Conservation (phyloP, 805 yeast species). For the Candida dajiaensis region DNA sequence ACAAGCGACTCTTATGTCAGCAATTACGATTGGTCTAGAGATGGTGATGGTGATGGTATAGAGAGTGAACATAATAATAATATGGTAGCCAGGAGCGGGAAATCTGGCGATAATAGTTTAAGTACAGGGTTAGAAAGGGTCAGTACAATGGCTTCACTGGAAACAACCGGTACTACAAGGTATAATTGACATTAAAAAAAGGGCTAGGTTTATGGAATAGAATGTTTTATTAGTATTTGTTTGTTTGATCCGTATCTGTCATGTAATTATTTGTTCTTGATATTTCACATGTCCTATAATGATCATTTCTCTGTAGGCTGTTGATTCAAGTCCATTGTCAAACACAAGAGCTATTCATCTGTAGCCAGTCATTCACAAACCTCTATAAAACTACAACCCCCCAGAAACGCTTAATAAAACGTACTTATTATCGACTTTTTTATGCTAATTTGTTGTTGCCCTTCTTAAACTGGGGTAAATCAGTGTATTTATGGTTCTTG, state of each 20-base stretch:
- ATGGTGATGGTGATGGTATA: not conserved
- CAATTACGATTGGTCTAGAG: not conserved
- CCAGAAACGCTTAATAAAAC: too few species aligned
- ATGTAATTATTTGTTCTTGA: slow-evolving; percentile 6
- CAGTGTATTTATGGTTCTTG: slow-evolving; percentile 34
- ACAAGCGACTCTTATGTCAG: not conserved
- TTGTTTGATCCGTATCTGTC: slow-evolving; percentile 23
- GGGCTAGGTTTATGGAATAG: not conserved
- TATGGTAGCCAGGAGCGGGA: not conserved
- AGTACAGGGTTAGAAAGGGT: not conserved
- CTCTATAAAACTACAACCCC: too few species aligned
- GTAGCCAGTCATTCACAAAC: not conserved
- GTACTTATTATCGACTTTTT: too few species aligned
- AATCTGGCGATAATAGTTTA: slow-evolving; percentile 2
- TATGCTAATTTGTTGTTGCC: slow-evolving; percentile 6
- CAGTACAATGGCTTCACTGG: not conserved
- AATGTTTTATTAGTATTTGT: not conserved
- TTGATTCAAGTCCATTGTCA: not conserved
- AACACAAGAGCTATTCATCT: not conserved
- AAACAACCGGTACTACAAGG: slow-evolving; percentile 14
- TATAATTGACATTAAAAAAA: slow-evolving; percentile 7
- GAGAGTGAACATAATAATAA: too few species aligned
- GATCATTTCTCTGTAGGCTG: slow-evolving; percentile 6
- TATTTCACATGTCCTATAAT: slow-evolving; percentile 14
- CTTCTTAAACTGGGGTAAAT: slow-evolving; percentile 33